Conservation (phyloP, 2,329 filamentous ascomycete species). For the Fusarium luffae region DNA sequence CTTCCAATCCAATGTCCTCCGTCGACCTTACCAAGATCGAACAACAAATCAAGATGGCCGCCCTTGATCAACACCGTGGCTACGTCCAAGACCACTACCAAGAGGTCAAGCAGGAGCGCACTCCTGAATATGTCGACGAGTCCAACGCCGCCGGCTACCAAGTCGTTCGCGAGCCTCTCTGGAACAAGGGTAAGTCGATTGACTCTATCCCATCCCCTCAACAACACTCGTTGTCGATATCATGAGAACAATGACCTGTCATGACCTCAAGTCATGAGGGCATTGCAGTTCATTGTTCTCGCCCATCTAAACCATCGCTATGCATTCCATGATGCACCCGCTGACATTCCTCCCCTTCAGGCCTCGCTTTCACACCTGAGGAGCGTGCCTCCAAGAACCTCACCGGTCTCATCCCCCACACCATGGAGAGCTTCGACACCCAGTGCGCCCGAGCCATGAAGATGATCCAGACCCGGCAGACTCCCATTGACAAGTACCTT, state of each 20-base stretch:
- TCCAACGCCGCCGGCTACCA: slow-evolving; percentile 68
- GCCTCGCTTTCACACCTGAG: slow-evolving; percentile 72
- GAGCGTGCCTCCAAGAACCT: slow-evolving; percentile 73
- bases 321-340: not conserved
- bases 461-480: slow-evolving; percentile 76
- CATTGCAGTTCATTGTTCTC: not conserved
- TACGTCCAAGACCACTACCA: slow-evolving; percentile 67
- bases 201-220: not conserved
- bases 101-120: slow-evolving; percentile 64
- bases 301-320: not conserved
- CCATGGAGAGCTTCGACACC: slow-evolving; percentile 68
- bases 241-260: slow-evolving; percentile 15
- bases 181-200: slow-evolving; percentile 70
- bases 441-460: slow-evolving; percentile 76
- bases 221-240: slow-evolving; percentile 31
- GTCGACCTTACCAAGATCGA: slow-evolving; percentile 68
- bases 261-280: slow-evolving; percentile 4
- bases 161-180: slow-evolving; percentile 69
- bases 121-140: slow-evolving; percentile 65
- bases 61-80: slow-evolving; percentile 69
- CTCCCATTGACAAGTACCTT: slow-evolving; percentile 83
- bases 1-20: slow-evolving; percentile 66
- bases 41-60: slow-evolving; percentile 69
- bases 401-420: slow-evolving; percentile 72
- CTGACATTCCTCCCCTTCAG: slow-evolving; percentile 51